phyloP scores from a whole-genome alignment of 1,139 yeast genomes.

The Diutina catenulata region DNA sequence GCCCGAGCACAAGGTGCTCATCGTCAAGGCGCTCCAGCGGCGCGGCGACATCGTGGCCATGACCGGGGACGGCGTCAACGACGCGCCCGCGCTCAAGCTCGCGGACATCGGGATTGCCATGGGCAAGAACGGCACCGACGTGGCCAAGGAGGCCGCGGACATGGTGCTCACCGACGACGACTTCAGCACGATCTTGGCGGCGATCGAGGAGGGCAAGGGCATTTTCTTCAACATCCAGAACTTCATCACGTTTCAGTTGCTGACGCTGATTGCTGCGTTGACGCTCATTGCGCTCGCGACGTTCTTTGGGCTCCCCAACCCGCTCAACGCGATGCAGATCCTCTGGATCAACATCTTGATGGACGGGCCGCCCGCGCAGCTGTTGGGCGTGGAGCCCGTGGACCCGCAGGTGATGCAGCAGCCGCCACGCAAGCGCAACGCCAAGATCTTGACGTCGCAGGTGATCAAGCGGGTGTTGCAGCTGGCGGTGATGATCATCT shows the following conservation, averaged over 20 bases:
- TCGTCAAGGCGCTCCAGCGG: conserved; percentile 82
- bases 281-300: conserved; percentile 83
- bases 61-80: conserved; percentile 99
- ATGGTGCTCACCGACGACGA: conserved; percentile 97
- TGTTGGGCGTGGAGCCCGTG: conserved; percentile 93
- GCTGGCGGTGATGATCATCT: conserved; percentile 57
- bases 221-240: conserved; percentile 90
- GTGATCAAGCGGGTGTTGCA: conserved; percentile 64
- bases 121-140: conserved; percentile 97
- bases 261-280: conserved; percentile 91
- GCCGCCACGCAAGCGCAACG: conserved; percentile 84
- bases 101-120: conserved; percentile 97
- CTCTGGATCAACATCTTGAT: conserved; percentile 93
- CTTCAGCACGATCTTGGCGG: conserved; percentile 81
- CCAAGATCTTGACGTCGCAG: conserved; percentile 60
- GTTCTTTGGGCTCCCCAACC: conserved; percentile 78
- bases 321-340: conserved; percentile 97
- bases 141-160: conserved; percentile 96
- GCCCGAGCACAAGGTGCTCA: conserved; percentile 88
- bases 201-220: conserved; percentile 95
- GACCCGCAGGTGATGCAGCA: conserved; percentile 89
- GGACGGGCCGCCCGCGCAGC: conserved; percentile 99
- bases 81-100: conserved; percentile 95
- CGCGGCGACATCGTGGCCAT: conserved; percentile 95
- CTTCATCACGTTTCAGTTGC: conserved; percentile 85